Evolutionary conservation across 805 yeast species (phyloP), one percentile per base, ranked within the genome.

Genomic region (Cyberlindnera americana): DNA sequence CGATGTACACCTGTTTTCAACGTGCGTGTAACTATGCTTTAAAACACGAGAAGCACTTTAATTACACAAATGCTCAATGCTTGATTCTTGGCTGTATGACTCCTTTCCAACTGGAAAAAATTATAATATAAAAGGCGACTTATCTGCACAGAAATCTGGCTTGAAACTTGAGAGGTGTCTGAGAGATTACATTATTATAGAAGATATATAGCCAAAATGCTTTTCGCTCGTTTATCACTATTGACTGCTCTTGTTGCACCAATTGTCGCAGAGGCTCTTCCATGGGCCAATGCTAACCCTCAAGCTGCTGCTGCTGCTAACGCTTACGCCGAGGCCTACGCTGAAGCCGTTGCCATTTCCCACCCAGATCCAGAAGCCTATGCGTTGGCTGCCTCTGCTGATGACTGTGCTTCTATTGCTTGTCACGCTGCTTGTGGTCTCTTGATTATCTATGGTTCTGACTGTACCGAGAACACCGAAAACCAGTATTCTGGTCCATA

Each of bases 381-480:
- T 16, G 52, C 52, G 5, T 26, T 48, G 15, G 52, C 52, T 41
- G 50, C 48, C 12, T 46, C 50, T 34, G 46, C 39, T 12, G 52
- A 48, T 46, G 52, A 48, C 33, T 49, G 50, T 47, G 66, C 65
- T 17, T 15, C 60, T 18, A 54, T 60, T 34, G 53, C 41, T 3
- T 62, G 67, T 42, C 66, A 62, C 43, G 54, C 62, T 33, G 42
- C 52, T 22, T 62, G 67, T 57, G 67, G 66, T 41, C 52, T 54
- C 35, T 50, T 62, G 32, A 62, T 62, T 35, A 43, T 54, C 26
- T 58, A 61, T 32, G 66, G 65, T 31, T 47, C 57, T 35, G 45
- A 48, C 19, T 62, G 66, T 49, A 61, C 64, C 9, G 12, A 45
- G 13, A 57, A 59, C 40, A 49, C 40, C 15, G 50, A 60, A 12